Evolutionary conservation across 1,139 yeast genomes (phyloP).

Genomic region (Insectozyma bohioensis): DNA sequence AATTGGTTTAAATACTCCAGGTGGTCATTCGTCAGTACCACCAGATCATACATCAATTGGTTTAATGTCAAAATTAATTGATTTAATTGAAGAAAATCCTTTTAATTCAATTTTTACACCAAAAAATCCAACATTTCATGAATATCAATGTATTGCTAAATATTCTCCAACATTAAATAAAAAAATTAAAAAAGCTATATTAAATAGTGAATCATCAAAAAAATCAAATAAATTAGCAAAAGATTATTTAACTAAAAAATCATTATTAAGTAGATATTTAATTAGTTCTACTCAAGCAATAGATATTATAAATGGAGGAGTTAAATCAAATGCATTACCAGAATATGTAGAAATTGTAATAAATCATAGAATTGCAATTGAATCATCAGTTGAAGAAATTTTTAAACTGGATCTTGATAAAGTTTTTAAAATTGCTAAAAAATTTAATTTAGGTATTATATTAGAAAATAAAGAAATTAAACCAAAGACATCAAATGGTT

Average conservation of each 20-base stretch:
- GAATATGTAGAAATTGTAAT: conserved; percentile 57
- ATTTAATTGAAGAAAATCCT: conserved; percentile 34
- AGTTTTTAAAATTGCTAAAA: conserved; percentile 43
- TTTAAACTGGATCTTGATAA: conserved; percentile 40
- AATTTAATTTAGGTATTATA: conserved; percentile 47
- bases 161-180: conserved; percentile 30
- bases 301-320: conserved; percentile 70
- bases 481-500: conserved; percentile 38
- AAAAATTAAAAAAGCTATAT: conserved; percentile 35
- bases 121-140: conserved; percentile 40
- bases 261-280: conserved; percentile 33
- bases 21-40: conserved; percentile 52
- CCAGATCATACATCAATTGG: conserved; percentile 51
- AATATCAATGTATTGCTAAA: conserved; percentile 47
- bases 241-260: conserved; percentile 25
- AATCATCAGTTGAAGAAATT: conserved; percentile 37
- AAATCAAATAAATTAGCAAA: conserved; percentile 43
- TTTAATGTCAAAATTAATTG: conserved; percentile 39
- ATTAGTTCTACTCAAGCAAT: conserved; percentile 67
- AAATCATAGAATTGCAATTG: conserved; percentile 57
- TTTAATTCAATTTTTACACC: conserved; percentile 37
- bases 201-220: conserved; percentile 40
- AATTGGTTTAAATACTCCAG: conserved; percentile 41
- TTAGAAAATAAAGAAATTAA: conserved; percentile 32
- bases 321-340: conserved; percentile 72